Evolutionary conservation across 768 basidiomycete species (phyloP).

Genomic region (Auricularia cornea): DNA sequence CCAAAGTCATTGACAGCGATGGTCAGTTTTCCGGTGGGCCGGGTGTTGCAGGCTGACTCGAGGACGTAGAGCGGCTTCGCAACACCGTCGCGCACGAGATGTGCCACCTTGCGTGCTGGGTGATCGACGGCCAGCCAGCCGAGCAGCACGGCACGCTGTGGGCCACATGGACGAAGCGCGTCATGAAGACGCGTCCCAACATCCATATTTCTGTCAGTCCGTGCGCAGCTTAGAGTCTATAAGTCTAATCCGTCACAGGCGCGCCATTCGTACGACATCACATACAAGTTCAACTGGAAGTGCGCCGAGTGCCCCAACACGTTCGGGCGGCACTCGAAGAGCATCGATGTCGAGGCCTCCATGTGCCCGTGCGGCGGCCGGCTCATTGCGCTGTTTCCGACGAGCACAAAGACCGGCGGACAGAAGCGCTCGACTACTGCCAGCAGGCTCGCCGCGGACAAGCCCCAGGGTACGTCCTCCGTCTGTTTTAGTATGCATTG

Average conservation of each 20-base stretch:
- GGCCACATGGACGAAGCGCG: constrained; percentile 49
- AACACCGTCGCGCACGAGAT: constrained; percentile 85
- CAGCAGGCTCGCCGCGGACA: neutral
- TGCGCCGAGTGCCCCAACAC: neutral
- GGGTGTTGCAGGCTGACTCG: neutral
- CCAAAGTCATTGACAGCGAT: constrained; percentile 70
- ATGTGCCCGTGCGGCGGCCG: neutral
- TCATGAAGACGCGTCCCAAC: constrained; percentile 60
- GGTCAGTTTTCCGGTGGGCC: constrained; percentile 34
- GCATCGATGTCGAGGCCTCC: neutral
- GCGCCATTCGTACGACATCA: constrained; percentile 67
- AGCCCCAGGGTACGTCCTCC: neutral
- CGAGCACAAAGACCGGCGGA: neutral
- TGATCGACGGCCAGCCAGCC: constrained; percentile 59
- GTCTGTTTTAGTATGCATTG: no score
- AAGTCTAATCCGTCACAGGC: constrained; percentile 33
- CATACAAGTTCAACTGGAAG: constrained; percentile 60
- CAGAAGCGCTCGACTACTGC: neutral
- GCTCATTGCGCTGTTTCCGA: neutral
- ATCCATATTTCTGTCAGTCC: constrained; percentile 61
- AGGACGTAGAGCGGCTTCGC: constrained; percentile 56
- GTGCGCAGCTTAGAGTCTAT: constrained; percentile 3
- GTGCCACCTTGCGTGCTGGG: constrained; percentile 86
- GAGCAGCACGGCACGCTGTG: constrained; percentile 55
- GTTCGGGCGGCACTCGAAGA: neutral